Evolutionary conservation across 2,329 filamentous ascomycete species (phyloP), one percentile per base, ranked within the genome.

Genomic region (Aspergillus luchuensis): DNA sequence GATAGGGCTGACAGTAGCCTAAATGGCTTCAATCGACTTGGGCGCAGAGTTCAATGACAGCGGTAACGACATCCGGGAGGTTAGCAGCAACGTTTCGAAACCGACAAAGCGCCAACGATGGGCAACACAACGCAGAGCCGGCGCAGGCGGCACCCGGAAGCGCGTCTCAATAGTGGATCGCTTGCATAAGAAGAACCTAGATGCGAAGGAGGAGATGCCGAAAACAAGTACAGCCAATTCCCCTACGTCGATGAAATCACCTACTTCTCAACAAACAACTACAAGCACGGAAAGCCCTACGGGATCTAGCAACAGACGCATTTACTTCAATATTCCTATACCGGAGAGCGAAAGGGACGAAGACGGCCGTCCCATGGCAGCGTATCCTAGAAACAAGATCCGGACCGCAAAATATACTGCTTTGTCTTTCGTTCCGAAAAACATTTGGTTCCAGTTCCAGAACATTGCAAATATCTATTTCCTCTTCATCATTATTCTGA

Each of bases 381-480:
- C 85, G 21, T 99, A 89, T 76, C 85, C 91, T 52, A 85, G 94
- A 67, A 99, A 99, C 82, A 99, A 99, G 83, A 97, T 99, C 75
- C 86, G 96, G 69, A 99, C 95, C 3, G 91, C 95, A 61, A 99
- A 98, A 79, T 99, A 99, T 77, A 99, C 95, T 7, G 90, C 96
- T 8, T 78, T 99, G 65, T 96, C 91, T 62, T 99, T 99, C 78
- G 78, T 99, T 28, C 95, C 95, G 13, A 98, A 98, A 81, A 98
- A 99, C 78, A 74, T 99, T 72, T 99, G 89, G 87, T 91, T 96
- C 66, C 96, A 99, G 78, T 98, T 99, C 74, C 94, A 99, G 79
- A 98, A 98, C 73, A 90, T 99, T 71, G 95, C 95, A 73, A 99
- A 99, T 77, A 89, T 98, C 57, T 99, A 98, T 80, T 99, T 99